Conservation (phyloP, 352 stramenopile genomes). For the Pythium dissotocum region DNA sequence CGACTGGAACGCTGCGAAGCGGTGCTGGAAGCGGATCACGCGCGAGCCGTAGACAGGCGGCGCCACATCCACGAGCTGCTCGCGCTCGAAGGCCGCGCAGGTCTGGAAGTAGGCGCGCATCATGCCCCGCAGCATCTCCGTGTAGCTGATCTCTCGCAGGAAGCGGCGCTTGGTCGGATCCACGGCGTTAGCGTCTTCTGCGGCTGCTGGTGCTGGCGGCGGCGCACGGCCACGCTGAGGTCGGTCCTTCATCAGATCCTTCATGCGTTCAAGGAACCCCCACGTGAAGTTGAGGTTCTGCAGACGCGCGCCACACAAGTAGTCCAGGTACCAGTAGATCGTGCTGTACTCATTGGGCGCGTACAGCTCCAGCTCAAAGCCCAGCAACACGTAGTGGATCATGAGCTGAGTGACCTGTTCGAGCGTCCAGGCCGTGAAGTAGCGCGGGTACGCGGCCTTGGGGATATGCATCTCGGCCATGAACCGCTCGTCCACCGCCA, state of each 20-base stretch:
- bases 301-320: conserved; percentile 76
- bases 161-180: conserved; percentile 65
- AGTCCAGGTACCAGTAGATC: conserved; percentile 88
- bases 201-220: neutral
- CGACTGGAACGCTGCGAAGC: conserved; percentile 73
- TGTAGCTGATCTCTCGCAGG: conserved; percentile 75
- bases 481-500: conserved; percentile 76
- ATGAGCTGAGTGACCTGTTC: conserved; percentile 75
- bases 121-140: conserved; percentile 67
- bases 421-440: conserved; percentile 83
- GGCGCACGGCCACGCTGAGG: conserved; percentile 25
- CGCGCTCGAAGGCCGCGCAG: conserved; percentile 70
- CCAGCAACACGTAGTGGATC: conserved; percentile 77
- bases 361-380: conserved; percentile 80
- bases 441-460: conserved; percentile 76
- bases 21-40: conserved; percentile 74
- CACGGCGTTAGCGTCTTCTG: conserved; percentile 22
- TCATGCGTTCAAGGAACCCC: conserved; percentile 84
- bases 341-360: conserved; percentile 67
- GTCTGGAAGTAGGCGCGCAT: conserved; percentile 85
- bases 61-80: conserved; percentile 52
- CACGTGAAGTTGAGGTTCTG: conserved; percentile 83
- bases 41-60: conserved; percentile 58
- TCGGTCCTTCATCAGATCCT: conserved; percentile 47
- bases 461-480: conserved; percentile 82